Evolutionary conservation across 768 basidiomycete species (phyloP), one percentile per base, ranked within the genome.

Genomic region (Glaciozyma antarctica): DNA sequence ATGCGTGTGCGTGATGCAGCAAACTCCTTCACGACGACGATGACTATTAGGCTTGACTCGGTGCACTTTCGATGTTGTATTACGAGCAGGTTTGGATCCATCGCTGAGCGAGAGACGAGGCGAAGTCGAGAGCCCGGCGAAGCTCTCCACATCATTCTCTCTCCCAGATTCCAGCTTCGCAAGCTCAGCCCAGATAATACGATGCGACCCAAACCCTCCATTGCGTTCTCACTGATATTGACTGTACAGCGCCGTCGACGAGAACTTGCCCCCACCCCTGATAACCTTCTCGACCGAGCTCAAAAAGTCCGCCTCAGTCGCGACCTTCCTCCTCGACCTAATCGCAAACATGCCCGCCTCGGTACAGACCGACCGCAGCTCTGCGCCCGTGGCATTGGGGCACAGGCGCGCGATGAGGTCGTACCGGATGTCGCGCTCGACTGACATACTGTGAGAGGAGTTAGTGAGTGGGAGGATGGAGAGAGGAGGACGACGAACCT

Each of bases 301-400:
- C 75, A 99, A 79, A 80, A 97, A 99, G 78, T 99, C 95, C 61
- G 90, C 86, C 76, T 99, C 95, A 8, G 91, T 91, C 1, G 93
- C 92, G 1, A 98, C 91, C 77, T 98, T 98, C 77, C 95, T 82
- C 72, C 95, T 82, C 53, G 90, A 88, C 65, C 95, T 88, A 75
- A 99, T 99, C 2, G 95, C 94, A 78, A 94, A 99, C 95, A 99
- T 98, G n/a, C 95, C 95, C 56, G 95, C 95, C 82, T 99, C 94
- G 13, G 94, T 99, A 21, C 93, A 92, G 12, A 99, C 95, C 30
- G 90, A 91, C 55, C 93, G 86, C 64, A 99, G 78, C 78, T 99
- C 95, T n/a, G 95, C 95, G 65, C 95, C 95, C 16, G 95, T 97
- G 19, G 95, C 93, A 77, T 95, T 95, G 26, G 95, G 95, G 76